phyloP scores from a whole-genome alignment of 495 filamentous ascomycete genomes.

The Xylaria nigripes region DNA sequence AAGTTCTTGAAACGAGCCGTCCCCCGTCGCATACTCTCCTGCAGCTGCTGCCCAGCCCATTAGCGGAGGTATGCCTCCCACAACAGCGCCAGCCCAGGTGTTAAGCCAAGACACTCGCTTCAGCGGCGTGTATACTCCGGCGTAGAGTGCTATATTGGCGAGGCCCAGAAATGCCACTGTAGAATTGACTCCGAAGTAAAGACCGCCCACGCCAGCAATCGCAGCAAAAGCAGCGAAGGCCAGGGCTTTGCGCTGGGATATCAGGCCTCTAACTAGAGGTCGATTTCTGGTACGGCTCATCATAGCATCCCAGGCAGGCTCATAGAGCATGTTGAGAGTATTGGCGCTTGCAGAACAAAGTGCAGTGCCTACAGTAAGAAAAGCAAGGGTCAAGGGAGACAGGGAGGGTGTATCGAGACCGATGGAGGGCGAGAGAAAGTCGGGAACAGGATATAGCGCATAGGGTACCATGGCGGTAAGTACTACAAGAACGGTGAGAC shows the following conservation, averaged over 20 bases:
- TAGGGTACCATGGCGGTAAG: conserved; percentile 89
- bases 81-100: conserved; percentile 90
- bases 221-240: conserved; percentile 70
- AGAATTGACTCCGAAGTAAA: conserved; percentile 89
- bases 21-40: conserved; percentile 71
- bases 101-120: conserved; percentile 83
- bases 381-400: conserved; percentile 80
- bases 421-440: conserved; percentile 60
- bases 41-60: conserved; percentile 98
- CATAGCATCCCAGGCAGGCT: conserved; percentile 79
- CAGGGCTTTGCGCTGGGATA: conserved; percentile 66
- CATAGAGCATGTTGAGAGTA: conserved; percentile 93
- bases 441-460: conserved; percentile 81
- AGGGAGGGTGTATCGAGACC: conserved; percentile 68
- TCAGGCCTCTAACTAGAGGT: conserved; percentile 75
- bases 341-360: conserved; percentile 83
- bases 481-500: conserved; percentile 83
- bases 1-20: conserved; percentile 67
- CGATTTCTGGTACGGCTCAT: conserved; percentile 89
- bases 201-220: conserved; percentile 51
- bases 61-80: conserved; percentile 87
- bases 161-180: conserved; percentile 81
- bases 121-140: conserved; percentile 83
- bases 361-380: conserved; percentile 83
- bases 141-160: conserved; percentile 81